Evolutionary conservation across 805 yeast genomes (phyloP).

Genomic region (Yamadazyma olivae): DNA sequence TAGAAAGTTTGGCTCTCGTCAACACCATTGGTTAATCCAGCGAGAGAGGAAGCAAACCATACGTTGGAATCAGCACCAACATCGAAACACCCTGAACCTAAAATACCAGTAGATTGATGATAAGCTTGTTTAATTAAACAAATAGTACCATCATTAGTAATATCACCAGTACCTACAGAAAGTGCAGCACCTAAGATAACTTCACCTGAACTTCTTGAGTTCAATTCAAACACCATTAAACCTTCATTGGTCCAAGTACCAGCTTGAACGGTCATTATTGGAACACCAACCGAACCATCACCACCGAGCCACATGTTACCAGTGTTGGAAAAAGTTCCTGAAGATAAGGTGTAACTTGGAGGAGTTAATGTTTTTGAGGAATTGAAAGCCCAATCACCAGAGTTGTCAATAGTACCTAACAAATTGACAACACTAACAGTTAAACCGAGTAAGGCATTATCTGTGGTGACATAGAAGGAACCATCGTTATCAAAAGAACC

Average conservation of each 20-base stretch:
- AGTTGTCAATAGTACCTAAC: constrained; percentile 12
- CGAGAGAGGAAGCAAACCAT: constrained; percentile 8
- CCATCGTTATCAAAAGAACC: constrained; percentile 22
- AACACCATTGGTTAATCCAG: constrained; percentile 5
- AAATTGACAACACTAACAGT: constrained; percentile 10
- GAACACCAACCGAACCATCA: constrained; percentile 9
- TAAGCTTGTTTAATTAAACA: constrained; percentile 20
- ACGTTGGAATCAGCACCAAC: constrained; percentile 11
- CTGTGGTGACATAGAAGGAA: constrained; percentile 14
- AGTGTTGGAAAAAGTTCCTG: constrained; percentile 12
- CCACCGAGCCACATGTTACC: constrained; percentile 17
- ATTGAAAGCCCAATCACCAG: constrained; percentile 19
- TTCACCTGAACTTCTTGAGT: constrained; percentile 7
- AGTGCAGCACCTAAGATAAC: constrained; percentile 12
- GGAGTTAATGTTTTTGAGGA: constrained; percentile 11
- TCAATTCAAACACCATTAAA: constrained; percentile 11
- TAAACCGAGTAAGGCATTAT: constrained; percentile 11
- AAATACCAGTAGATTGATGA: constrained; percentile 14
- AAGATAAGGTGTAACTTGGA: constrained; percentile 12
- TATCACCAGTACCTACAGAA: constrained; percentile 11
- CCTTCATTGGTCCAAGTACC: constrained; percentile 13
- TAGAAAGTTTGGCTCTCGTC: constrained; percentile 15
- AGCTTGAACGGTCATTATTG: constrained; percentile 13
- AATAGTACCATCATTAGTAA: constrained; percentile 19
- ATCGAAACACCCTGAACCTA: constrained; percentile 20